Evolutionary conservation across 306 rosid species (phyloP), one percentile per base, ranked within the genome.

Genomic region (Biancaea sappan): DNA sequence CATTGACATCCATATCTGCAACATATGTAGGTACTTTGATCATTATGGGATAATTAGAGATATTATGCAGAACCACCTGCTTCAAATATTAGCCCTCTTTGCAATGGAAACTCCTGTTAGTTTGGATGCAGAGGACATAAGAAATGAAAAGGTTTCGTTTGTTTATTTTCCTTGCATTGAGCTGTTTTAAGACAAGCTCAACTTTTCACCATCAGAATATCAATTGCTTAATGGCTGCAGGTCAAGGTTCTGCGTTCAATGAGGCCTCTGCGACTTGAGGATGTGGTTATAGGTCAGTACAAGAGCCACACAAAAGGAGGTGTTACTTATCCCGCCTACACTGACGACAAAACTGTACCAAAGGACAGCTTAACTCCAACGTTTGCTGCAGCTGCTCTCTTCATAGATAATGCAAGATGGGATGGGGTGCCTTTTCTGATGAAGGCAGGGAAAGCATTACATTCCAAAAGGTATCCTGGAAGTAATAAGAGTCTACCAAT

Each of bases 81-180:
- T 92, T 81, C 98, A 92, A 79, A 92, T 92, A 65, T 84, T 92
- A 41, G 98, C 98, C 35, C 98, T 92, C 75, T 92, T 92, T 82
- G 98, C 98, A 0, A 92, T 92, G 98, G 98, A 92, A 87, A 92
- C 98, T 19, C 98, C 98, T 61, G 96, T 92, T 83, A 90, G 92
- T 82, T 84, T 92, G 88, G 96, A 84, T 78, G 98, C 96, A 4
- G 98, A 92, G 80, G 98, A 92, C 81, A 92, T 92, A 71, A 84
- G 98, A 85, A 92, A 92, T 74, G 98, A 92, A 80, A 92, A 92
- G 96, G 98, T 92, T 26, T 75, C 24, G 14, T 60, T 40, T 74
- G 25, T 62, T 66, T 68, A 35, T 44, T 15, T 9, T 48, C 57
- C 74, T 72, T 76, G 31, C 51, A 50, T 66, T 63, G 46, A 28